Percentiles rank a stretch among this genome's conserved stretches.
These are phyloP conservation scores for Colletotrichum eremochloae DNA, from an alignment of 2,329 filamentous ascomycete genomes.

Conservation along the genomic window DNA sequence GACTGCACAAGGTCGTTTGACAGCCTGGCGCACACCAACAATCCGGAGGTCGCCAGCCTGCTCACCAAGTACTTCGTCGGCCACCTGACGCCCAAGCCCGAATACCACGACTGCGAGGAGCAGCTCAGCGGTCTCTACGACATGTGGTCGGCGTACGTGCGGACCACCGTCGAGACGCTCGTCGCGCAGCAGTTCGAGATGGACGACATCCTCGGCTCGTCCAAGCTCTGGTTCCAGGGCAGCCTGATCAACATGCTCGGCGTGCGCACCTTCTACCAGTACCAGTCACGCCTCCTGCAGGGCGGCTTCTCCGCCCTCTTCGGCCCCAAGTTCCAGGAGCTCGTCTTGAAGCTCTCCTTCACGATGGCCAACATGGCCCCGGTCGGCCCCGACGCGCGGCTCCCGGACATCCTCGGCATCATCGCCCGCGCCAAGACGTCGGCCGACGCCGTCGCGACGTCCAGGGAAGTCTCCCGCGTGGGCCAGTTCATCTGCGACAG, in stretches of 20 bases:
- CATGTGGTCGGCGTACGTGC: constrained; percentile 63
- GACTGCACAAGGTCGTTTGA: constrained; percentile 67
- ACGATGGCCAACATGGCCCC: constrained; percentile 58
- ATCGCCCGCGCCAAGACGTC: too few relatives aligned
- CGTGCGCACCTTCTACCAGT: constrained; percentile 65
- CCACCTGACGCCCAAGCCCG: constrained; percentile 63
- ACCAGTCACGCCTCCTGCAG: constrained; percentile 65
- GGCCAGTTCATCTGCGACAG: too few relatives aligned
- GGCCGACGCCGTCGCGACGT: too few relatives aligned
- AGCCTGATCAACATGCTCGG: constrained; percentile 62
- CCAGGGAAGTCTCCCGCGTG: too few relatives aligned
- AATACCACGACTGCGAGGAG: constrained; percentile 58
- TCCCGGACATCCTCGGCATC: too few relatives aligned
- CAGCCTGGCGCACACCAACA: constrained; percentile 66
- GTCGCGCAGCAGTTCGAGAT: constrained; percentile 67
- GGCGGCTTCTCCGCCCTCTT: constrained; percentile 61
- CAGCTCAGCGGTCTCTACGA: constrained; percentile 61
- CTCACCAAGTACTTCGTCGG: constrained; percentile 68
- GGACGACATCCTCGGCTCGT: constrained; percentile 61
- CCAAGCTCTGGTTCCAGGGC: constrained; percentile 61
- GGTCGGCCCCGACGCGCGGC: constrained; percentile 56
- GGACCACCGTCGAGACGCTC: constrained; percentile 63
- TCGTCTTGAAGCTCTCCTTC: constrained; percentile 67
- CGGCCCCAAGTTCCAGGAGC: constrained; percentile 64
- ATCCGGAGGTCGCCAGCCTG: constrained; percentile 65